Percentiles rank a stretch among this genome's conserved stretches.
Conservation (phyloP, 257 asterid genomes). For the Jasminum sambac region DNA sequence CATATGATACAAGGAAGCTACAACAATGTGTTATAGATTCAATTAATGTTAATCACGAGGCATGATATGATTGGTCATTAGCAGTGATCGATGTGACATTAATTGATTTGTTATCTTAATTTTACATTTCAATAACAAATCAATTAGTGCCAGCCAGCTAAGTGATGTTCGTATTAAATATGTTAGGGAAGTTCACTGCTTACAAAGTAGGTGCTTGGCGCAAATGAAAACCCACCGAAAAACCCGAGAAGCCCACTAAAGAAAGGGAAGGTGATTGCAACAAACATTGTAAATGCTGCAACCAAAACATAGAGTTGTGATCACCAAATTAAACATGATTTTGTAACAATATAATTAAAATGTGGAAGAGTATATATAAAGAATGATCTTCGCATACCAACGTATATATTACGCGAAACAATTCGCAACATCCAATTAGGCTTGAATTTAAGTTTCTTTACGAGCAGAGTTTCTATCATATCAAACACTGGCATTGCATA, state of each 20-base stretch:
- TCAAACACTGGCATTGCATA: constrained; percentile 35
- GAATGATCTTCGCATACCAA: constrained; percentile 16
- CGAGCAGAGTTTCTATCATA: constrained; percentile 16
- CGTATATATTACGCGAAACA: constrained; percentile 10
- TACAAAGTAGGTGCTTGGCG: constrained; percentile 22
- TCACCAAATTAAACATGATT: not conserved
- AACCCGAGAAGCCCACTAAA: constrained; percentile 26
- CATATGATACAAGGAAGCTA: not conserved
- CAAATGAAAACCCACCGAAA: constrained; percentile 24
- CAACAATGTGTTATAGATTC: not conserved
- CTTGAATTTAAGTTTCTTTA: constrained; percentile 16
- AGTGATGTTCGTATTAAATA: too few relatives aligned
- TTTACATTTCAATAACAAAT: too few relatives aligned
- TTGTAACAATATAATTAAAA: not conserved
- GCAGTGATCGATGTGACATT: not conserved
- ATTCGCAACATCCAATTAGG: constrained; percentile 13
- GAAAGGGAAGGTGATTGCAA: constrained; percentile 22
- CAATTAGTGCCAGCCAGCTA: not conserved
- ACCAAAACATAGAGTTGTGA: not conserved
- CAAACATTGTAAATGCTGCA: constrained; percentile 28
- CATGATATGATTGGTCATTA: not conserved
- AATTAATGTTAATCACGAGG: not conserved
- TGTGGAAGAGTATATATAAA: not conserved
- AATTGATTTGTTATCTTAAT: too few relatives aligned
- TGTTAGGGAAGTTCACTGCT: not conserved